Base-by-base conservation (phyloP, 2,329 filamentous ascomycete species). In the Byssothecium circinans region DNA sequence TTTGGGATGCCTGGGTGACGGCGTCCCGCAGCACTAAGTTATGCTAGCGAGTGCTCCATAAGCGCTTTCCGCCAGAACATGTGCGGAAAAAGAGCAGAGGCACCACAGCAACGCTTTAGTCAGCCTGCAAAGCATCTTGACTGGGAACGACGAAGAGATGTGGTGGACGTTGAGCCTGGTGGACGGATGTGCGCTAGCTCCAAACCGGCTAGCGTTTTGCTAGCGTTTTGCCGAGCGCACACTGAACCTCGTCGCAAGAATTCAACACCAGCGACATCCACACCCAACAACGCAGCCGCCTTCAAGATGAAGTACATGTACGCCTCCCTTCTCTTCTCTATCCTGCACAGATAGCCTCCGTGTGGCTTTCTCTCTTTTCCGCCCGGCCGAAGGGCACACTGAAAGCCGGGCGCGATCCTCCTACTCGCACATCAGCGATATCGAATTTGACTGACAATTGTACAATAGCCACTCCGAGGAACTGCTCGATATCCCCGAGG, bases 221-320 rank as follows among this genome's bases (percentile, higher is more conserved):
- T 43, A 57, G 33, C 38, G 37, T 50, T 56, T 57, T 53, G 41
- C 42, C 44, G 46, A 44, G 15, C 40, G 50, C 58, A 50, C 55
- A 57, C 52, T 33, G 41, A 50, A 44, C 35, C 45, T 52, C 41
- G 36, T 40, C 35, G 15, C 35, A 19, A 20, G 35, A 37, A 39
- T 39, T 25, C 32, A 43, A 37, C 32, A 42, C 43, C 54, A 53
- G 57, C 61, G 64, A 64, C 64, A 59, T 55, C 59, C 60, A 64
- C 64, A 64, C 54, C 61, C 60, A 62, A 66, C 67, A 55, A 60
- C 58, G 58, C 66, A 58, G 62, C 66, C 64, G 66, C 62, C 62
- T 60, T 61, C 88, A 96, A 89, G 81, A 97, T 97, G 94, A 95
- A 89, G 84, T 97, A 96, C 89, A 96, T 99, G 66, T 70, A 69